A percentile compares a stretch with the other conserved stretches of the same genome.
Evolutionary conservation across 2,329 filamentous ascomycete species (phyloP).

Genomic region (Verticillium albo-atrum): DNA sequence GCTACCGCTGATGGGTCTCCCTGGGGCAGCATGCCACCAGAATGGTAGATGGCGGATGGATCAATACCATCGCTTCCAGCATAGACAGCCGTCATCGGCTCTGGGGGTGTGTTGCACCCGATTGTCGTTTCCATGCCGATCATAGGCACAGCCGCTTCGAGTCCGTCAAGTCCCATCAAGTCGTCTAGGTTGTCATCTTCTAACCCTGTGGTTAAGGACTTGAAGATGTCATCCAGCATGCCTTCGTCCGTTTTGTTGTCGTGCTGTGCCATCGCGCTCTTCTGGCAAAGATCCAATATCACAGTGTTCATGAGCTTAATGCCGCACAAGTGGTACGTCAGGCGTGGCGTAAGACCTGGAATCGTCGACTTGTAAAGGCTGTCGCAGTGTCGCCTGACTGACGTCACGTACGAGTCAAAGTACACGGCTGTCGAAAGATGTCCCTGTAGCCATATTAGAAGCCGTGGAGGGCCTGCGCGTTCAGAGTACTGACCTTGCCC

Average conservation of each 20-base stretch:
- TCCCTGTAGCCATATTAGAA: slow-evolving; percentile 24
- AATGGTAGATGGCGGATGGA: background rate
- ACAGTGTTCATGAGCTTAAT: slow-evolving; percentile 36
- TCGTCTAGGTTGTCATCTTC: background rate
- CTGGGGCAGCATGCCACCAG: background rate
- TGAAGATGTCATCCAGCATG: slow-evolving; percentile 9
- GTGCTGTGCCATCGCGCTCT: background rate
- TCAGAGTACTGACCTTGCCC: slow-evolving; percentile 38
- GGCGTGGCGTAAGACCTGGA: slow-evolving; percentile 25
- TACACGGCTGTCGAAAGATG: slow-evolving; percentile 28
- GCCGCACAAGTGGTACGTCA: slow-evolving; percentile 35
- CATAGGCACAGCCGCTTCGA: background rate
- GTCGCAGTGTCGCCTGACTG: slow-evolving; percentile 37
- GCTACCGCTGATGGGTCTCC: background rate
- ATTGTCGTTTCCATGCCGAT: background rate
- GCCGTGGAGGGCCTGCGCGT: background rate
- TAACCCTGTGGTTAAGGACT: slow-evolving; percentile 3
- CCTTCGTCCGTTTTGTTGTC: background rate
- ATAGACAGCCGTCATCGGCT: background rate
- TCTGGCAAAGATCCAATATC: slow-evolving; percentile 20
- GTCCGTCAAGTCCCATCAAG: background rate
- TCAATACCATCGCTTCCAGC: background rate
- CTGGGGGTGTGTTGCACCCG: background rate
- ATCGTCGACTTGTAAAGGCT: slow-evolving; percentile 33
- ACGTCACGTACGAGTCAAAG: slow-evolving; percentile 36